Evolutionary conservation across 169 alveolate genomes (phyloP).

Genomic region (Plasmodium berghei): DNA sequence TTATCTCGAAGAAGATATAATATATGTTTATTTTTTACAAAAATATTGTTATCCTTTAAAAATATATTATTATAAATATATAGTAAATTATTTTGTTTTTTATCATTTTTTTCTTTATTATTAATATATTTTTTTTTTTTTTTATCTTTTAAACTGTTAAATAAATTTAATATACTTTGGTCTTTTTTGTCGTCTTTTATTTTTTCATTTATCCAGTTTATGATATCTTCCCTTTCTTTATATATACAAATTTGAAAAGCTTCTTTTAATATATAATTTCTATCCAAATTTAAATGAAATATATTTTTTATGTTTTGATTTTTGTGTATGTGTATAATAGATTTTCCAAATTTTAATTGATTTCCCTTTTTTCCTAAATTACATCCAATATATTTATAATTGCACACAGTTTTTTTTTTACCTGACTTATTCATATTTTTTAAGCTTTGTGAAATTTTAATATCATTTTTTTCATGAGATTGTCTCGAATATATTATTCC

Average conservation of each 20-base stretch:
- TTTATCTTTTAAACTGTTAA: neutral
- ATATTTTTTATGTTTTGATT: conserved; percentile 12
- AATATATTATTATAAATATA: conserved; percentile 26
- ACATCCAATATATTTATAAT: conserved; percentile 9
- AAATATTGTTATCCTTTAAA: conserved; percentile 43
- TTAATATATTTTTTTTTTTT: neutral
- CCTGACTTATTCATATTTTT: neutral
- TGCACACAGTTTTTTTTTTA: neutral
- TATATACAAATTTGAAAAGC: conserved; percentile 5
- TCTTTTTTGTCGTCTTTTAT: neutral
- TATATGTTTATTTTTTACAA: conserved; percentile 34
- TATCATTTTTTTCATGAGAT: too few species aligned
- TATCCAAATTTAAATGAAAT: conserved; percentile 5
- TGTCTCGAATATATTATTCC: neutral
- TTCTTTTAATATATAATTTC: conserved; percentile 43
- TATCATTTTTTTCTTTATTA: neutral
- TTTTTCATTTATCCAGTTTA: conserved; percentile 15
- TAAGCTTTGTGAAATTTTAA: too few species aligned
- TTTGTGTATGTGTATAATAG: conserved; percentile 14
- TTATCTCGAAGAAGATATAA: conserved; percentile 45
- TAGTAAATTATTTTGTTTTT: neutral
- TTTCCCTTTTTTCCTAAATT: conserved; percentile 8
- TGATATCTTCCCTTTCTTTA: conserved; percentile 29
- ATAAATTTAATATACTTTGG: too few species aligned
- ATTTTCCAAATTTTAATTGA: conserved; percentile 7